Evolutionary conservation across 192 early-diverging fungal species (phyloP).

Genomic region (Linnemannia zychae): DNA sequence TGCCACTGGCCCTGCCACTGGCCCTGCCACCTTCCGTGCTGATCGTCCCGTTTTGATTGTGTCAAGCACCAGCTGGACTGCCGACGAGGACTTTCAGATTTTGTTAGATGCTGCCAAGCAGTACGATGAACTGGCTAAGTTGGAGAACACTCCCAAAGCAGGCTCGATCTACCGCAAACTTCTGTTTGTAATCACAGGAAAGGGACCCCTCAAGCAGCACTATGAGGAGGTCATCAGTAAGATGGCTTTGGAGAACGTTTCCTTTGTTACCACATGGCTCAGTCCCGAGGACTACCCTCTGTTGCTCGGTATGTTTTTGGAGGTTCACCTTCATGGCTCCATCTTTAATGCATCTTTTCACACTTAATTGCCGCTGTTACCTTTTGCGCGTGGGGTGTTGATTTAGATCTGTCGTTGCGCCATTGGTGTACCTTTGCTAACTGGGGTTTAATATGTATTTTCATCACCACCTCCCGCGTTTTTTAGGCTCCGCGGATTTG

Average conservation of each 20-base stretch:
- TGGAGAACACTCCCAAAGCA: slow-evolving; percentile 24
- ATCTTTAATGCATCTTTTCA: background rate
- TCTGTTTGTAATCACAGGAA: slow-evolving; percentile 92
- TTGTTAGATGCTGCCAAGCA: slow-evolving; percentile 75
- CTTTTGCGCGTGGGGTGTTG: background rate
- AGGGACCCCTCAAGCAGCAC: slow-evolving; percentile 82
- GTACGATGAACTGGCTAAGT: slow-evolving; percentile 62
- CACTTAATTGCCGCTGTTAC: background rate
- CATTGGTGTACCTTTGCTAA: background rate
- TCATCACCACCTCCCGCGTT: background rate
- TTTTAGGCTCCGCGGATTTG: slow-evolving; percentile 88
- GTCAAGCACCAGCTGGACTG: slow-evolving; percentile 94
- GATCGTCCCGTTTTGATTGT: slow-evolving; percentile 86
- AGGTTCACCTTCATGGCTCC: background rate
- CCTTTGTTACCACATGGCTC: slow-evolving; percentile 88
- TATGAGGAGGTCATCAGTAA: slow-evolving; percentile 77
- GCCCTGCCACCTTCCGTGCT: slow-evolving; percentile 50
- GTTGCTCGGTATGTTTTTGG: slow-evolving; percentile 73
- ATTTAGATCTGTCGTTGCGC: background rate
- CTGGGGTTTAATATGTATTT: background rate
- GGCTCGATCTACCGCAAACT: slow-evolving; percentile 64
- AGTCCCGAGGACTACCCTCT: slow-evolving; percentile 85
- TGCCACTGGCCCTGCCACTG: slow-evolving; percentile 5
- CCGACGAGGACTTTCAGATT: slow-evolving; percentile 94
- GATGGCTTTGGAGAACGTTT: slow-evolving; percentile 64